Evolutionary conservation across 2,329 filamentous ascomycete species (phyloP).

Genomic region (Akanthomyces muscarius): DNA sequence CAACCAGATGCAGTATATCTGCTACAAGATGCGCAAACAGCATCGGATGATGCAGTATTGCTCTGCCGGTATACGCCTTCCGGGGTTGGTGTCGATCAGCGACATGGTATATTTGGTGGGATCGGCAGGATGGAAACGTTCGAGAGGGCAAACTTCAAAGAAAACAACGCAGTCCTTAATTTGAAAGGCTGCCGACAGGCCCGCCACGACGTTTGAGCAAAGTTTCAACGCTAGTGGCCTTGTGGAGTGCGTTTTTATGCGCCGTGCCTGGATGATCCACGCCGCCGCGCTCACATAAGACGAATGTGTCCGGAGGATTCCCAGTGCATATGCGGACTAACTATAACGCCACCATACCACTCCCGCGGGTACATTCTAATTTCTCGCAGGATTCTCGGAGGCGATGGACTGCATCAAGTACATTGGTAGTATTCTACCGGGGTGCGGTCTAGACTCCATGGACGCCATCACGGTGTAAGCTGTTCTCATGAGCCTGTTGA

Average conservation of each 20-base stretch:
- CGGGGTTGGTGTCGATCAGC: too few species aligned
- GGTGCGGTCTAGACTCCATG: neutral
- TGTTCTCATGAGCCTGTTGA: neutral
- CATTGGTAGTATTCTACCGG: neutral
- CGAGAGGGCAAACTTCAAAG: neutral
- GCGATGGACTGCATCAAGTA: neutral
- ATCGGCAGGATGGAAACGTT: too few species aligned
- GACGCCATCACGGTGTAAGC: neutral
- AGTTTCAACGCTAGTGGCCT: neutral
- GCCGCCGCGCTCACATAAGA: neutral
- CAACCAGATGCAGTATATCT: neutral
- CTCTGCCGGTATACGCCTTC: too few species aligned
- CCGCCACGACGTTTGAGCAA: constrained; percentile 2
- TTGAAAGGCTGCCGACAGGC: neutral
- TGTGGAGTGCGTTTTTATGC: neutral
- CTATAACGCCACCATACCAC: neutral
- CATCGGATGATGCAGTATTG: neutral
- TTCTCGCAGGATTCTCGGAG: neutral
- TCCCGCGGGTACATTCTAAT: neutral
- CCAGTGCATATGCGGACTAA: neutral
- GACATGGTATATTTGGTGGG: too few species aligned
- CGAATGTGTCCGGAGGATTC: neutral
- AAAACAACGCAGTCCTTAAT: neutral
- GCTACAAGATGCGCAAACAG: neutral
- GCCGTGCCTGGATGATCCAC: neutral